phyloP scores from a whole-genome alignment of 306 rosid genomes.

The Corylus heterophylla region DNA sequence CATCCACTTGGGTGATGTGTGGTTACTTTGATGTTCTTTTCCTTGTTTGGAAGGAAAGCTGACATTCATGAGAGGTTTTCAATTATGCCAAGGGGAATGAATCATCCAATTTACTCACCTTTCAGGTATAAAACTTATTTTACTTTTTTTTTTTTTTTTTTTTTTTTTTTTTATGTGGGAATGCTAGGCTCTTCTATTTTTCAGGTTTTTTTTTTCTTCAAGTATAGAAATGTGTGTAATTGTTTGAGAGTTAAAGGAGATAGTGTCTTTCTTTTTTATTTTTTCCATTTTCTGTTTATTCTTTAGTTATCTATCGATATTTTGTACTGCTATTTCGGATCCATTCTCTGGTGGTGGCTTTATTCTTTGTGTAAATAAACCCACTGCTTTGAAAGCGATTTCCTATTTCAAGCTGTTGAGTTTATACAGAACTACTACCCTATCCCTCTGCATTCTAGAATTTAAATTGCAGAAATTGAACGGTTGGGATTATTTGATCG shows the following conservation, averaged over 20 bases:
- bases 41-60: constrained; percentile 21
- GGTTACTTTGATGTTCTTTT: constrained; percentile 35
- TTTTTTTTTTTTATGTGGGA: constrained; percentile 19
- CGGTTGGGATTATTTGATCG: not conserved
- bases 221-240: constrained; percentile 55
- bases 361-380: constrained; percentile 58
- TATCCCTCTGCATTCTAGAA: not conserved
- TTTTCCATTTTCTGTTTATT: constrained; percentile 7
- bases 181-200: constrained; percentile 41
- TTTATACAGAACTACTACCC: not conserved
- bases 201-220: not conserved
- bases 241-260: constrained; percentile 47
- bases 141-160: not conserved
- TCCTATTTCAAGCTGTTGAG: not conserved
- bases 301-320: constrained; percentile 11
- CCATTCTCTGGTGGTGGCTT: constrained; percentile 36
- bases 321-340: constrained; percentile 32
- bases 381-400: not conserved
- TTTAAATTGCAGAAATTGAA: not conserved
- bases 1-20: constrained; percentile 25
- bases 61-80: constrained; percentile 27
- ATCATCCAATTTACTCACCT: constrained; percentile 31
- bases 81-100: constrained; percentile 36
- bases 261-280: constrained; percentile 23
- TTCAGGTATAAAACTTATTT: constrained; percentile 27